Conservation (phyloP, 2,329 filamentous ascomycete species). For the Sarocladium strictum region DNA sequence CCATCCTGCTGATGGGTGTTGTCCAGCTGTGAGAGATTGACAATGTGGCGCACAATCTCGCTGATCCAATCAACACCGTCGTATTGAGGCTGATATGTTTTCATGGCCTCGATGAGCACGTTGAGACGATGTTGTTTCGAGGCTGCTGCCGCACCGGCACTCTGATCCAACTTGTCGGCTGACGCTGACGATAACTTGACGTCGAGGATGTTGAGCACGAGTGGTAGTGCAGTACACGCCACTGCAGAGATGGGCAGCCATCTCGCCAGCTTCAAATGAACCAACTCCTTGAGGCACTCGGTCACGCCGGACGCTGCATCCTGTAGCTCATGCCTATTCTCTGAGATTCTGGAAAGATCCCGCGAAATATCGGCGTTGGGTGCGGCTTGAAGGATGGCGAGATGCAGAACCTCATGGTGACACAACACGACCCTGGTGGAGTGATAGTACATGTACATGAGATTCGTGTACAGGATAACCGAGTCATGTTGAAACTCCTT, state of each 20-base stretch:
- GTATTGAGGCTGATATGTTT: conserved; percentile 38
- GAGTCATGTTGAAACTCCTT: conserved; percentile 32
- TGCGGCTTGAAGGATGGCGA: conserved; percentile 33
- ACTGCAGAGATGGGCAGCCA: conserved; percentile 41
- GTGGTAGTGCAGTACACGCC: conserved; percentile 27
- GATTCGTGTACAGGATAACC: conserved; percentile 37
- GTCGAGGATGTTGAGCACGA: conserved; percentile 27
- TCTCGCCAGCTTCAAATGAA: conserved; percentile 36
- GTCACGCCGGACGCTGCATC: conserved; percentile 38
- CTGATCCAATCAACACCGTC: conserved; percentile 39
- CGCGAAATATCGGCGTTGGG: conserved; percentile 22
- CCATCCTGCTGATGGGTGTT: conserved; percentile 14
- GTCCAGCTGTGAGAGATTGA: conserved; percentile 34
- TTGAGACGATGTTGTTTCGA: conserved; percentile 38
- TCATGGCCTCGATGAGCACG: conserved; percentile 40
- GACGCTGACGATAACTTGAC: conserved; percentile 25
- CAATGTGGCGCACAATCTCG: conserved; percentile 36
- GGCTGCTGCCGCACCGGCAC: conserved; percentile 27
- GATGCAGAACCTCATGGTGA: conserved; percentile 39
- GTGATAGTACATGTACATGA: conserved; percentile 48
- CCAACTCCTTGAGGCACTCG: conserved; percentile 39
- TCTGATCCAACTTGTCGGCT: conserved; percentile 19
- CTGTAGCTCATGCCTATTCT: conserved; percentile 36
- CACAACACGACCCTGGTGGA: conserved; percentile 35
- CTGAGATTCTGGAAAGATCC: conserved; percentile 31